Evolutionary conservation across 2,329 filamentous ascomycete species (phyloP).

Genomic region (Exophiala sideris): DNA sequence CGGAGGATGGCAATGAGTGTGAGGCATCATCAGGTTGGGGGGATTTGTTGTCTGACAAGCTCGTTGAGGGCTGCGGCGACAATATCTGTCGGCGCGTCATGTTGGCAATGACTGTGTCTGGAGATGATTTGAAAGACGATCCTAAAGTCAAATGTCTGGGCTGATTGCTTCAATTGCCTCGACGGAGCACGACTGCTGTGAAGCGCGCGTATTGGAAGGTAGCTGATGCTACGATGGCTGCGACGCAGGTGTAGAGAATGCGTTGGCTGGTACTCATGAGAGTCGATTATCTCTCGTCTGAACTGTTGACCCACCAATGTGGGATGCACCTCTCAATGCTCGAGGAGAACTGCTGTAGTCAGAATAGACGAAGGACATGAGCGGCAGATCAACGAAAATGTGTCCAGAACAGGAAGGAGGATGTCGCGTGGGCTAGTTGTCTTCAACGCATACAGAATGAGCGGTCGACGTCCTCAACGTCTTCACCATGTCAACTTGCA

Average conservation of each 20-base stretch:
- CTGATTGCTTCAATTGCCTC: background rate
- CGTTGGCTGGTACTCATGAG: background rate
- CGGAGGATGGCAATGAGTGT: too few species aligned
- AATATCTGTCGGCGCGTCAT: slow-evolving; percentile 17
- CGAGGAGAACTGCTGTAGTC: background rate
- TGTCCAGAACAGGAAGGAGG: too few species aligned
- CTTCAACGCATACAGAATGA: too few species aligned
- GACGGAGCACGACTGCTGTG: background rate
- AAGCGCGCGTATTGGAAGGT: slow-evolving; percentile 15
- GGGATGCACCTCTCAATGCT: background rate
- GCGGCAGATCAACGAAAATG: too few species aligned
- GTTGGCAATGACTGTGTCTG: background rate
- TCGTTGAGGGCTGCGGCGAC: background rate
- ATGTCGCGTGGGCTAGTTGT: too few species aligned
- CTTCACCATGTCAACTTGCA: too few species aligned
- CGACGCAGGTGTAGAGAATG: slow-evolving; percentile 8
- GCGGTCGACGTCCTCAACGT: too few species aligned
- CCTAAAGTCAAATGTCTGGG: background rate
- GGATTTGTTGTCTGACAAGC: background rate
- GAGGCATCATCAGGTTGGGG: too few species aligned
- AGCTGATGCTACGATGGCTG: slow-evolving; percentile 13
- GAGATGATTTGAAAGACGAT: too few species aligned
- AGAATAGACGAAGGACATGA: background rate
- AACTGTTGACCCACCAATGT: background rate
- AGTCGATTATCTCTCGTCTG: background rate